Evolutionary conservation across 768 basidiomycete genomes (phyloP).

Genomic region (Trametes cubensis): DNA sequence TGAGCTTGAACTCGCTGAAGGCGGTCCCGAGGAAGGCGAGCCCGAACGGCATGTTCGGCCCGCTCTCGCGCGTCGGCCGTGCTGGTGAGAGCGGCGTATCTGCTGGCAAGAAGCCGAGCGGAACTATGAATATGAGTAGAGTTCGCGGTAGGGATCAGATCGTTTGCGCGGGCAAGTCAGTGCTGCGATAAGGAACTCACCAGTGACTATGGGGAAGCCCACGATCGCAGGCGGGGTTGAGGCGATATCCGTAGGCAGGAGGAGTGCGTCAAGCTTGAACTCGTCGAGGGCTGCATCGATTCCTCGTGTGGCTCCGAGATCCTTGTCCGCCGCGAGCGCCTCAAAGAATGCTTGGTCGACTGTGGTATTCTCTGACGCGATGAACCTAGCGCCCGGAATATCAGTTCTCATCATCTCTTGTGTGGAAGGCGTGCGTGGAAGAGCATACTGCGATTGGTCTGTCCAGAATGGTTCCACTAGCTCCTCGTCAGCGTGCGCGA

Average conservation of each 20-base stretch:
- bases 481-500: conserved; percentile 54
- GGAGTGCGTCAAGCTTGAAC: conserved; percentile 34
- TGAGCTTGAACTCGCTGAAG: conserved; percentile 46
- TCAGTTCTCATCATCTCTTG: background rate
- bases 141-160: background rate
- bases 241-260: conserved; percentile 29
- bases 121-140: conserved; percentile 29
- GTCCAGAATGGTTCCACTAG: conserved; percentile 38
- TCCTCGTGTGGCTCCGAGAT: conserved; percentile 31
- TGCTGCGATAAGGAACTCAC: conserved; percentile 13
- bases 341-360: conserved; percentile 32
- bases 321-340: conserved; percentile 30
- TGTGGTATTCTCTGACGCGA: conserved; percentile 27
- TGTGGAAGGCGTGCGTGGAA: background rate
- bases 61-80: conserved; percentile 39
- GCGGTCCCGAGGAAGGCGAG: conserved; percentile 49
- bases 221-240: conserved; percentile 35
- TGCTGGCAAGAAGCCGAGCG: conserved; percentile 44
- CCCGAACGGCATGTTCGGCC: conserved; percentile 39
- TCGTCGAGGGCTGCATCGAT: conserved; percentile 34
- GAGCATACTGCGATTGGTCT: conserved; percentile 38
- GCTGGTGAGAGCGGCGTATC: conserved; percentile 36
- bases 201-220: conserved; percentile 42
- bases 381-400: conserved; percentile 18
- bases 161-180: background rate